These are phyloP conservation scores for Phytomonas francai DNA, from an alignment of 208 protist genomes.

Conservation along the genomic window DNA sequence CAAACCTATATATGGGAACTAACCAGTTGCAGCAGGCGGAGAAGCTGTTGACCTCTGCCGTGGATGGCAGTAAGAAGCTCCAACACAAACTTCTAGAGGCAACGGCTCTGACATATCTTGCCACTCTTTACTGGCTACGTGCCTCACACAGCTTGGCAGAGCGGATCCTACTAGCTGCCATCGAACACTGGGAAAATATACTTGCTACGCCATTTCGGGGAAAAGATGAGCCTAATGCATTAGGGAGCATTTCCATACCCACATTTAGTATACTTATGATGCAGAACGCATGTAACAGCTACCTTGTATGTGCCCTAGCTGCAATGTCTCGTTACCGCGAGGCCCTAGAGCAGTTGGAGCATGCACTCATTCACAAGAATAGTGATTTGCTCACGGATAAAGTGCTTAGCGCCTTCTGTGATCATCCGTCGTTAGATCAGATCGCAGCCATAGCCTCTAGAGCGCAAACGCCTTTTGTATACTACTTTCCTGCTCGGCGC, in stretches of 20 bases:
- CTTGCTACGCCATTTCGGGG: slow-evolving; percentile 6
- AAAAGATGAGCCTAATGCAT: not conserved
- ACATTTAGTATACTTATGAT: slow-evolving; percentile 3
- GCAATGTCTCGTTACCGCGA: slow-evolving; percentile 84
- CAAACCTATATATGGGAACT: slow-evolving; percentile 78
- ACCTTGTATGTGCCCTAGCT: slow-evolving; percentile 58
- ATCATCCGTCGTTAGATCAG: slow-evolving; percentile 67
- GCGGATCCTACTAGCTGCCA: slow-evolving; percentile 35
- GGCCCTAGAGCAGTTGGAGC: slow-evolving; percentile 78
- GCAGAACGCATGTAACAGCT: slow-evolving; percentile 35
- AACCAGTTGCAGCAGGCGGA: slow-evolving; percentile 67
- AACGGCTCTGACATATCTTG: slow-evolving; percentile 56
- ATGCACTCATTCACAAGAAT: slow-evolving; percentile 53
- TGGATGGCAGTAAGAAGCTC: slow-evolving; percentile 27
- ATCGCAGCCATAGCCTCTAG: slow-evolving; percentile 67
- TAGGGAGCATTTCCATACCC: not conserved
- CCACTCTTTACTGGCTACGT: slow-evolving; percentile 68
- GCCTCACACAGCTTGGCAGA: slow-evolving; percentile 73
- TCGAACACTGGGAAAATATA: slow-evolving; percentile 43
- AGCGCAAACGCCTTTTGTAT: slow-evolving; percentile 59
- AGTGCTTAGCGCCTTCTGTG: slow-evolving; percentile 54
- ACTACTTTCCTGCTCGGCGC: slow-evolving; percentile 49
- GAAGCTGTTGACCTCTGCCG: slow-evolving; percentile 49
- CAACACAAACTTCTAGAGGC: slow-evolving; percentile 48
- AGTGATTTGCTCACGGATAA: slow-evolving; percentile 75